Conservation (phyloP, 2,329 filamentous ascomycete species). For the Leptoxyphium fumago region DNA sequence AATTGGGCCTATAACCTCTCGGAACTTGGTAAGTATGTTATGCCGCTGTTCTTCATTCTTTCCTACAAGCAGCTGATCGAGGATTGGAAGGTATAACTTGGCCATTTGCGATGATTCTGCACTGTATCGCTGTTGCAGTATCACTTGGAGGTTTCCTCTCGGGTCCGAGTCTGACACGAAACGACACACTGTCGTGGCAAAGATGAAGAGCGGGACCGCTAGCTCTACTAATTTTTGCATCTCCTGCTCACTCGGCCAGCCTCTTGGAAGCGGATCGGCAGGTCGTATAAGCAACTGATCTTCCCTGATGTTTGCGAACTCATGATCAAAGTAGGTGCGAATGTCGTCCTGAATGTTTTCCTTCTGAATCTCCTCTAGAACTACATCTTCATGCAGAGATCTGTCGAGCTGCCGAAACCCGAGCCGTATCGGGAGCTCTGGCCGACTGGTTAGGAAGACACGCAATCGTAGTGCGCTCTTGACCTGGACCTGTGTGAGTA, state of each 20-base stretch:
- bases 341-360: slow-evolving; percentile 16
- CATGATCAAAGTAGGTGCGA: slow-evolving; percentile 7
- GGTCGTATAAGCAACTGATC: no score
- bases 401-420: slow-evolving; percentile 6
- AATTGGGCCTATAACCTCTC: slow-evolving; percentile 9
- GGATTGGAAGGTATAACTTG: slow-evolving; percentile 1
- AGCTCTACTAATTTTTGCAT: slow-evolving; percentile 10
- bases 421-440: slow-evolving; percentile 8
- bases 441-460: slow-evolving; percentile 13
- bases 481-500: slow-evolving; percentile 7
- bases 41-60: no score
- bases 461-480: slow-evolving; percentile 6
- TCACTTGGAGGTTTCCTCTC: background rate
- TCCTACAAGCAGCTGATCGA: background rate
- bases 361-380: slow-evolving; percentile 8
- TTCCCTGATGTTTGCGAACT: slow-evolving; percentile 5
- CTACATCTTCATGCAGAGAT: slow-evolving; percentile 7
- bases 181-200: slow-evolving; percentile 15
- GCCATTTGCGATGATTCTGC: background rate
- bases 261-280: slow-evolving; percentile 3
- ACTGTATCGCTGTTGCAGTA: background rate
- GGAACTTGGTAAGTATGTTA: slow-evolving; percentile 7
- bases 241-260: slow-evolving; percentile 11
- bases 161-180: slow-evolving; percentile 11
- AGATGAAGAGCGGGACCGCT: slow-evolving; percentile 18